phyloP scores from a whole-genome alignment of 495 filamentous ascomycete genomes.

The Neurospora sp. region DNA sequence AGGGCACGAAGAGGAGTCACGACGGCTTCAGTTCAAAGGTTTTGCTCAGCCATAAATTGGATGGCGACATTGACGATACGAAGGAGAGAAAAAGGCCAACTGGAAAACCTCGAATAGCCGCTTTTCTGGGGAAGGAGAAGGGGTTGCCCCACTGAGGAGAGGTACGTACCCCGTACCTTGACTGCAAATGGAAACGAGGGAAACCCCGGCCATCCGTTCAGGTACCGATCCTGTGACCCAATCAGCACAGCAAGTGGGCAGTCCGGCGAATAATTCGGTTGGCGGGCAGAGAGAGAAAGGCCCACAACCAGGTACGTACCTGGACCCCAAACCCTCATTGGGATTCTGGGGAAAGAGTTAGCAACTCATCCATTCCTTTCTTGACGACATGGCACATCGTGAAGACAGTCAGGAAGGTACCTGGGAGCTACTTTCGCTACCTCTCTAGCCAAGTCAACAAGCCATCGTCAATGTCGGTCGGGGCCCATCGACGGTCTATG shows the following conservation, averaged over 20 bases:
- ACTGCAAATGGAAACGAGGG: conserved; percentile 4
- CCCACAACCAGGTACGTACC: not conserved
- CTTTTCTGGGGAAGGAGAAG: conserved; percentile 2
- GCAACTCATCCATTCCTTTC: not conserved
- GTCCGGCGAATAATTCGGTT: not conserved
- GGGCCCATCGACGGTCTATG: not conserved
- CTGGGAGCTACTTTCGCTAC: not conserved
- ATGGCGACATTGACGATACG: not conserved
- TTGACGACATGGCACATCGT: not conserved
- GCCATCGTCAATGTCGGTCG: not conserved
- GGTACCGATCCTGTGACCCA: conserved; percentile 26
- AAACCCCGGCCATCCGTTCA: conserved; percentile 13
- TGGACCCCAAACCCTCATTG: not conserved
- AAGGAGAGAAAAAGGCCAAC: not conserved
- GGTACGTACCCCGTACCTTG: not conserved
- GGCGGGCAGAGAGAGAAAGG: not conserved
- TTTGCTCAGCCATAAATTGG: not conserved
- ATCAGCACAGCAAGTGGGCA: conserved; percentile 14
- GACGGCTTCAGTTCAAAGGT: not conserved
- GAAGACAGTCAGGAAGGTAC: not conserved
- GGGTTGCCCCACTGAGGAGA: conserved; percentile 1
- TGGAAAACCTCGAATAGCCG: conserved; percentile 26
- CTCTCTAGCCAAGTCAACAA: not conserved
- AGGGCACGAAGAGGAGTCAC: not conserved
- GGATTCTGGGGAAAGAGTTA: not conserved